These are phyloP conservation scores for Podila horticola DNA, from an alignment of 192 early-diverging fungal species.

Conservation along the genomic window DNA sequence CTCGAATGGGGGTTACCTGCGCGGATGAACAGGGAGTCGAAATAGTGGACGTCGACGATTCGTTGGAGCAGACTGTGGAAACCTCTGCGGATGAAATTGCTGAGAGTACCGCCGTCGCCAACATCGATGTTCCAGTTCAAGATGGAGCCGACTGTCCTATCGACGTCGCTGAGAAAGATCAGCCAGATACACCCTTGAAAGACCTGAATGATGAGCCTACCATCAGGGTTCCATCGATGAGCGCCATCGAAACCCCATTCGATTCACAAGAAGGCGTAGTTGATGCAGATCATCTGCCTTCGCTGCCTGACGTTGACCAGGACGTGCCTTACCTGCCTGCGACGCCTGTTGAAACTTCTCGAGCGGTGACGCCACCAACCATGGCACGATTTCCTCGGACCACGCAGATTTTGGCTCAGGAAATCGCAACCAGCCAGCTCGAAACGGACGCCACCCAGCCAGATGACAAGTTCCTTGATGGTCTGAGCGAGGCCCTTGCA, in stretches of 20 bases:
- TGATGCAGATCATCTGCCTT: too few relatives aligned
- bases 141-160: neutral
- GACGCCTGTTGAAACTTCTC: too few relatives aligned
- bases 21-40: neutral
- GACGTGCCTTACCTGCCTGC: too few relatives aligned
- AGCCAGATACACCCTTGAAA: neutral
- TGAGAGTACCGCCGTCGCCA: too few relatives aligned
- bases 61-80: neutral
- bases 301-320: too few relatives aligned
- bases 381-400: neutral
- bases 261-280: too few relatives aligned
- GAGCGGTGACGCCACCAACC: too few relatives aligned
- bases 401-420: neutral
- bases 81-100: neutral
- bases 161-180: neutral
- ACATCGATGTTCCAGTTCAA: too few relatives aligned
- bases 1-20: too few relatives aligned
- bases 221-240: too few relatives aligned
- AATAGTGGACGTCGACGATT: neutral
- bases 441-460: slow-evolving; percentile 44
- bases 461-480: slow-evolving; percentile 29
- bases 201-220: too few relatives aligned
- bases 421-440: slow-evolving; percentile 15
- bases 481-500: neutral
- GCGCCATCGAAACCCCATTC: too few relatives aligned